Evolutionary conservation across 352 stramenopile genomes (phyloP), one percentile per base, ranked within the genome.

Genomic region (Phytophthora melonis): DNA sequence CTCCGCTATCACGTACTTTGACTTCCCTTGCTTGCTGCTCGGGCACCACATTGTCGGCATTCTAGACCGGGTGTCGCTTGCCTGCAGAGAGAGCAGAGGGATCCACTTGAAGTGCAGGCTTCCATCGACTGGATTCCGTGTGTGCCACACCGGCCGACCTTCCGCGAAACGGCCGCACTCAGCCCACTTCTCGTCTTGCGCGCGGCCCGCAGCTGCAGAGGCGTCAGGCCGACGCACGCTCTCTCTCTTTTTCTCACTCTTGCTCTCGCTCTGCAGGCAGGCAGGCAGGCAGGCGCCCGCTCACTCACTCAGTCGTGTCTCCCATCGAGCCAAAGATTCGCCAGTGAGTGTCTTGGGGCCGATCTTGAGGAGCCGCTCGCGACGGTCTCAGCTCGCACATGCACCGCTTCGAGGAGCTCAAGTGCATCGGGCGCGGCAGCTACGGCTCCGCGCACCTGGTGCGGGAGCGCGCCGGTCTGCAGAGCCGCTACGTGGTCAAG

Each of bases 391-490:
- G 34, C 34, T 14, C 27, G 19, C 11, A 27, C 1, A 95, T 95
- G 88, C 57, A 93, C 47, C 89, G 90, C 60, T 95, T 93, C 66
- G 77, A 92, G 58, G 88, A 94, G 72, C 75, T 91, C 55, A 77
- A 84, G 41, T 93, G 83, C 75, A 95, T 95, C 43, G 88, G 88
- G 1, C 82, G 87, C 43, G 88, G 88, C 19, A 93, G 86, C 76
- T 95, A 93, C 62, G 88, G 88, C 55, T 93, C 78, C 21, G 88
- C 88, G 25, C 77, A 95, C 58, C 60, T 95, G 30, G 88, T 93
- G n/a, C 74, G 59, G 25, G 76, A 89, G 57, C 74, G 69, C 34
- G 32, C 30, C 3, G 66, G 64, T 39, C 72, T 79, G 49, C 73
- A 73, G 25, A 63, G 85, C 25, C 83, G 77, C 50, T 94, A 85